Evolutionary conservation across 2,329 filamentous ascomycete species (phyloP), one percentile per base, ranked within the genome.

Genomic region (Microsporum audouinii): DNA sequence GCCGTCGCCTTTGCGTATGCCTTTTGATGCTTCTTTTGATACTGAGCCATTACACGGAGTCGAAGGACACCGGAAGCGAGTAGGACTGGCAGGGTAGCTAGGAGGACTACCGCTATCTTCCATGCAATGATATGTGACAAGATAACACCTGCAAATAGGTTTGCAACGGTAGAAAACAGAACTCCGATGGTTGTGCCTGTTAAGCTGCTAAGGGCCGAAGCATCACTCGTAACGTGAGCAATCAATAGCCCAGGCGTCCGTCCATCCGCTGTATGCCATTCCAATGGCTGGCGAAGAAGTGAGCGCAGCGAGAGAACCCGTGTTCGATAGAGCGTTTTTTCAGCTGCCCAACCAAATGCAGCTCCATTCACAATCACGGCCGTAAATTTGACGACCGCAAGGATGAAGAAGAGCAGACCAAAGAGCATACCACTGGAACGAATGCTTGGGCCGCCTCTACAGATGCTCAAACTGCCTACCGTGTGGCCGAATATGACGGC

Each of bases 21-120:
- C 29, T 75, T 75, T 29, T 74, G 70, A 57, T 79, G 77, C 58
- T 72, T 71, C 53, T 75, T 78, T 62, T 85, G 85, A n/a, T 80
- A 78, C 72, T 66, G 78, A 5, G 80, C 78, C 1, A 87, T 77
- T 5, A 83, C 79, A 0, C 79, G 78, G n/a, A 88, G 76, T 63
- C 86, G 80, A 79, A 88, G 81, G 64, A 86, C 80, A 0, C 86
- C 86, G 0, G 84, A 79, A 1, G 82, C 82, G 0, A 89, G 75
- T 6, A 88, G 78, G 2, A 88, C 71, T 0, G 86, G 87, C 0
- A 88, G 81, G 2, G 81, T 79, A 1, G 84, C 80, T 7, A 89
- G 77, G 57, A 84, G 84, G 1, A 88, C 86, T 6, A 89, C 74
- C 0, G 85, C 85, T 63, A 89, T 87, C 67, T 83, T 86, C 86